phyloP scores from a whole-genome alignment of 108 stramenopile species.

The Stephanodiscus triporus region DNA sequence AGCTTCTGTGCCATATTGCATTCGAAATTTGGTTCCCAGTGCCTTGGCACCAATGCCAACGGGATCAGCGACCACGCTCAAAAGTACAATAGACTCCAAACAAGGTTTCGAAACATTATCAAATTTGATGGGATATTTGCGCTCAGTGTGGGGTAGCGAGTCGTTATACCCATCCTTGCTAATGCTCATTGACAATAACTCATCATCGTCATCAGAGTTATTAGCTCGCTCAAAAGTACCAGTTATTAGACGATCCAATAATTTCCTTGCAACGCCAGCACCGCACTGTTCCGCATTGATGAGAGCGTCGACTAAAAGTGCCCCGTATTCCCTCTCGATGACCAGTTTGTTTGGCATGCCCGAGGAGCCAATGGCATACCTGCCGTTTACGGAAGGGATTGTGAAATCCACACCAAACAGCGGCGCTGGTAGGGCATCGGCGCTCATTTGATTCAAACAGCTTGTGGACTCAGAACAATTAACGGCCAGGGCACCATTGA shows the following conservation, averaged over 20 bases:
- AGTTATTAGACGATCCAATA: slow-evolving; percentile 62
- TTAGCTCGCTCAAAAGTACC: slow-evolving; percentile 51
- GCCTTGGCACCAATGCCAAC: slow-evolving; percentile 85
- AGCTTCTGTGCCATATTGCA: slow-evolving; percentile 61
- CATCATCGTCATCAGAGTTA: slow-evolving; percentile 45
- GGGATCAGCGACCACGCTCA: slow-evolving; percentile 56
- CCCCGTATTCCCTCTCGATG: slow-evolving; percentile 45
- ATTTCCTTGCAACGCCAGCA: slow-evolving; percentile 57
- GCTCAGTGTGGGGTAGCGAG: slow-evolving; percentile 1
- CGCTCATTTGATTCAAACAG: slow-evolving; percentile 51
- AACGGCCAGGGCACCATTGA: slow-evolving; percentile 72
- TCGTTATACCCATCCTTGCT: slow-evolving; percentile 14
- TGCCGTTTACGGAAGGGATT: slow-evolving; percentile 55
- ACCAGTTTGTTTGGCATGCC: slow-evolving; percentile 52
- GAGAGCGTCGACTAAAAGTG: slow-evolving; percentile 58
- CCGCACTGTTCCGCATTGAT: slow-evolving; percentile 60
- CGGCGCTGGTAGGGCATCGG: slow-evolving; percentile 54
- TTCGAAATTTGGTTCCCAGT: slow-evolving; percentile 69
- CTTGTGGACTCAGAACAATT: slow-evolving; percentile 29
- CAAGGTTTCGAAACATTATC: slow-evolving; percentile 45
- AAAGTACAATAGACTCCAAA: slow-evolving; percentile 76
- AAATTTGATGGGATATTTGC: slow-evolving; percentile 21
- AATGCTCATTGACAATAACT: slow-evolving; percentile 26
- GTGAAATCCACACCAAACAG: slow-evolving; percentile 81
- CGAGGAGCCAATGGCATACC: slow-evolving; percentile 44